A percentile compares a stretch with the other conserved stretches of the same genome.
phyloP scores from a whole-genome alignment of 2,329 filamentous ascomycete species.

The Talaromyces atroroseus region DNA sequence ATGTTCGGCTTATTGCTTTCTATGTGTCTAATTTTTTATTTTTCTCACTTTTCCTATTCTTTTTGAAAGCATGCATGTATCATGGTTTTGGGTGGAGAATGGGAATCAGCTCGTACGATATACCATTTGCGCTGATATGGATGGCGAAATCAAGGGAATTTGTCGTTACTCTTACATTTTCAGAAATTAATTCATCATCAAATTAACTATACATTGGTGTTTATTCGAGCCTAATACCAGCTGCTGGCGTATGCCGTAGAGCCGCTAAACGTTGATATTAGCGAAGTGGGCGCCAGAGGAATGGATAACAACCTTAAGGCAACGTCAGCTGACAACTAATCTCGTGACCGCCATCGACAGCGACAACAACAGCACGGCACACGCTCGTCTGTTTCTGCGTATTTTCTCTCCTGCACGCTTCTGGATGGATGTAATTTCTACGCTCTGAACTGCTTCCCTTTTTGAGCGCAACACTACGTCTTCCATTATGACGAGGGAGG shows the following conservation, averaged over 20 bases:
- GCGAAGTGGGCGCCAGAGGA: no score
- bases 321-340: background rate
- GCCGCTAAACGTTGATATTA: no score
- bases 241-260: no score
- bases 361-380: no score
- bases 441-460: background rate
- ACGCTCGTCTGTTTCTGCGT: background rate
- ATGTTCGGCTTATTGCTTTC: background rate
- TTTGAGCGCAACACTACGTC: background rate
- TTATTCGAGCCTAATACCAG: background rate
- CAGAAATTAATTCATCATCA: background rate
- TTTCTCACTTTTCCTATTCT: constrained; percentile 14
- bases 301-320: background rate
- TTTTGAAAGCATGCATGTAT: constrained; percentile 8
- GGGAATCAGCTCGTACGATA: constrained; percentile 2
- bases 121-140: constrained; percentile 12
- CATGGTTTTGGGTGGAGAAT: constrained; percentile 9
- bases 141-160: constrained; percentile 7
- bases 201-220: background rate
- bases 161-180: background rate
- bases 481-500: constrained; percentile 61
- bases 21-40: background rate
- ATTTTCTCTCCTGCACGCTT: background rate
- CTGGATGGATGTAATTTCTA: background rate
- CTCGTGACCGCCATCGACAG: background rate